phyloP scores from a whole-genome alignment of 192 early-diverging fungal species.

The Paraglomus occultum region DNA sequence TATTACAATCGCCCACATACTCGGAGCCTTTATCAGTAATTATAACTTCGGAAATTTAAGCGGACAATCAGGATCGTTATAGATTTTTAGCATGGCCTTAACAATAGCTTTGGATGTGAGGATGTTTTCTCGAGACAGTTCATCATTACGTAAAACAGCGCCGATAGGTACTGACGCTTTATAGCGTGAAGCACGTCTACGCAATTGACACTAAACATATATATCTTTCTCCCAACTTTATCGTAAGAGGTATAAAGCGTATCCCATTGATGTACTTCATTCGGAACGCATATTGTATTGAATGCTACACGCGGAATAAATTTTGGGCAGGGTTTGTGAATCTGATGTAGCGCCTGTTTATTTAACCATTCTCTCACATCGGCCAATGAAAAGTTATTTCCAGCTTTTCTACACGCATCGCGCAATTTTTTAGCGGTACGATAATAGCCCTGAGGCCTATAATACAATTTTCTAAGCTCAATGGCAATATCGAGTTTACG shows the following conservation, averaged over 20 bases:
- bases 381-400: neutral
- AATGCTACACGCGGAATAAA: slow-evolving; percentile 1
- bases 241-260: slow-evolving; percentile 1
- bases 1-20: slow-evolving; percentile 5
- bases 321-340: slow-evolving; percentile 4
- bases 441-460: neutral
- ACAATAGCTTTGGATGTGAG: neutral
- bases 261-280: slow-evolving; percentile 8
- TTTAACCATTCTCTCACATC: neutral
- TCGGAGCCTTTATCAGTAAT: slow-evolving; percentile 10
- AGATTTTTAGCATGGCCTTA: slow-evolving; percentile 10
- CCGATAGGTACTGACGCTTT: slow-evolving; percentile 1
- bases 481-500: neutral
- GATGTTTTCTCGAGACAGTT: slow-evolving; percentile 1
- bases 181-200: slow-evolving; percentile 7
- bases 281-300: slow-evolving; percentile 13
- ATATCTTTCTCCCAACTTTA: neutral
- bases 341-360: neutral
- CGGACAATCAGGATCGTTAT: slow-evolving; percentile 7
- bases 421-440: neutral
- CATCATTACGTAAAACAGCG: neutral
- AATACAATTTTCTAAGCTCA: neutral
- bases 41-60: neutral
- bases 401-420: neutral
- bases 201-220: neutral